Conservation (phyloP, 129 eudicot genomes). For the Cynara cardunculus region DNA sequence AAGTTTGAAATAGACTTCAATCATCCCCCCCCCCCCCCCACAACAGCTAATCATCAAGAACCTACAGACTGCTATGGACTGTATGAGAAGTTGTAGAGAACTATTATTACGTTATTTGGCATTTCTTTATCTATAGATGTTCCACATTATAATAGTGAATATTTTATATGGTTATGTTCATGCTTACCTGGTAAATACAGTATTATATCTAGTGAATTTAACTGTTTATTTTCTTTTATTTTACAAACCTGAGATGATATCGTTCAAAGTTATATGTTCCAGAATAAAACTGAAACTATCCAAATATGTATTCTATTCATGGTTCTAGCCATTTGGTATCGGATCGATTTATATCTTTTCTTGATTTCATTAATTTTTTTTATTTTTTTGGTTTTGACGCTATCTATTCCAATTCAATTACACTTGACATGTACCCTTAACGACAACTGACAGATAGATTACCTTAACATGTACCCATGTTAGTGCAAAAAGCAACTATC, state of each 20-base stretch:
- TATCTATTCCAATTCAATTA: neutral
- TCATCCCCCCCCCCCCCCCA: no score
- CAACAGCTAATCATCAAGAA: neutral
- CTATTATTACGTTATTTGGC: neutral
- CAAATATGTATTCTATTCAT: neutral
- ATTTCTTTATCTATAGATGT: neutral
- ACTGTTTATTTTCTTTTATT: no score
- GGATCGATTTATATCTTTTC: neutral
- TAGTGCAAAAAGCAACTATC: neutral
- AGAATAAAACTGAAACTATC: neutral
- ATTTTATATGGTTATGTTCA: no score
- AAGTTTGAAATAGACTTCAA: neutral
- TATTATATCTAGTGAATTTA: no score
- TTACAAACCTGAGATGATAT: neutral
- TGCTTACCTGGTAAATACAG: no score
- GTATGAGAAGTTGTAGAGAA: neutral
- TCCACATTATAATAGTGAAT: no score
- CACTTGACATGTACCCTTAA: neutral
- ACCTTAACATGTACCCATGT: neutral
- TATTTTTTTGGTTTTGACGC: neutral
- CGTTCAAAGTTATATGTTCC: neutral
- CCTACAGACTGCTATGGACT: neutral
- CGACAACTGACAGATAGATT: neutral
- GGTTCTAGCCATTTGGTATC: neutral
- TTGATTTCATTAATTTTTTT: no score